Base-by-base conservation (phyloP, 805 yeast species). In the Pichia sporocuriosa region DNA sequence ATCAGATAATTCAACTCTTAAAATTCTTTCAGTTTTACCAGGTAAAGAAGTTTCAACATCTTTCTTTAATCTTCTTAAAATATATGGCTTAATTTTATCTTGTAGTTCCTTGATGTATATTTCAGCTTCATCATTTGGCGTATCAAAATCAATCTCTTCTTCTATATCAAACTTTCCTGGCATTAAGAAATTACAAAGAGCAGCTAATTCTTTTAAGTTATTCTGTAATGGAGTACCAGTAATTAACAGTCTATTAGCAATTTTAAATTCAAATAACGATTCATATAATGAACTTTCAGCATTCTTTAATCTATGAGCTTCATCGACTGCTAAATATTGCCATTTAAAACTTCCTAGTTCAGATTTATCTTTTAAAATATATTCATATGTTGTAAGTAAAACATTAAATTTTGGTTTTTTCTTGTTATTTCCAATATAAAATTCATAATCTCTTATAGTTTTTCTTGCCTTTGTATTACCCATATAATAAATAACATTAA, bases 201-300 rank as follows among this genome's bases (percentile, higher is more conserved):
- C 97, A 3, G 96, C 96, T 52, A 93, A 71, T 64, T 93, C 99
- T 56, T 87, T 86, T 53, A 93, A 81, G 59, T 93, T 93, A 57
- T 93, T 93, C 61, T 93, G 99, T 49, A 93, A 71, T 7, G 99
- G 99, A 1, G 99, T 93, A 67, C 99, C 99, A 4, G 99, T 93
- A 54, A 93, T 93, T 49, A 93, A 71, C 46, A 93, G 66, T 52
- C 97, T 70, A 63, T 93, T 93, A 2, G 80, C 73, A 10, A 83
- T 93, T 53, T 80, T 84, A 67, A 93, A 87, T 49, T 81, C 84
- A 53, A 71, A 75, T 44, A 93, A 70, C 3, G 95, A 81, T 57
- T 90, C 97, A 60, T 93, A 93, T 31, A 93, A 67, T 0, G 97
- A 89, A 23, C 93, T 80, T 59, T 89, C 97, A 0, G 96, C 85